These are phyloP conservation scores for Lyophyllum semitale DNA, from an alignment of 768 basidiomycete species.

Conservation along the genomic window DNA sequence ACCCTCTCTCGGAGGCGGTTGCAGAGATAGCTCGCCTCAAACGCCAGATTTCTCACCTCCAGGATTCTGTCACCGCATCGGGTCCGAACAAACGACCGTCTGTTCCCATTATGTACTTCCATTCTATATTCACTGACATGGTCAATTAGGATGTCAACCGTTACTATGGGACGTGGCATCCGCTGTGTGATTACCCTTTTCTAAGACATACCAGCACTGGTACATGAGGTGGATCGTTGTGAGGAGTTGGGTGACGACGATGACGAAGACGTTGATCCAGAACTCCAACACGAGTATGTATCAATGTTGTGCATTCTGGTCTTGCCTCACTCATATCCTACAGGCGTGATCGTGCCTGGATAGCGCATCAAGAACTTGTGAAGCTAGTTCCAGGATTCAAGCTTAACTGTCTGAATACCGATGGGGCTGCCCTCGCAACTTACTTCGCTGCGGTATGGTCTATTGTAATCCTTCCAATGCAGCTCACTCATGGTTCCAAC, in stretches of 20 bases:
- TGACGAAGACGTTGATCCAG: not conserved
- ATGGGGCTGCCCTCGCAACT: not conserved
- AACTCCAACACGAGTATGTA: not conserved
- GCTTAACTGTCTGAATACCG: not conserved
- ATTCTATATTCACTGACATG: not conserved
- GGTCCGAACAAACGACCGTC: not conserved
- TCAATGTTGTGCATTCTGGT: not conserved
- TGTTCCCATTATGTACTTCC: not conserved
- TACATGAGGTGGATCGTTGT: not conserved
- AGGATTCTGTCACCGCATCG: too few relatives aligned
- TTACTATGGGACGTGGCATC: not conserved
- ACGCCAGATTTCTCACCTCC: not conserved
- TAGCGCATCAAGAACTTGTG: not conserved
- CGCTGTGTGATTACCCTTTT: not conserved
- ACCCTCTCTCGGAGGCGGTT: too few relatives aligned
- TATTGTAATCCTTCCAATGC: not conserved
- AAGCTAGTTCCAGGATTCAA: not conserved
- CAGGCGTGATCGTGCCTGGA: not conserved
- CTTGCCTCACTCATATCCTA: not conserved
- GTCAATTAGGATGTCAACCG: not conserved
- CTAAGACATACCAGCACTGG: not conserved
- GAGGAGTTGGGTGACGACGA: not conserved
- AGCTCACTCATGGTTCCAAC: conserved; percentile 27
- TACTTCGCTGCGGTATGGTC: not conserved
- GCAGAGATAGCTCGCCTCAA: not conserved